phyloP scores from a whole-genome alignment of 257 asterid genomes.

The Solanum peruvianum region DNA sequence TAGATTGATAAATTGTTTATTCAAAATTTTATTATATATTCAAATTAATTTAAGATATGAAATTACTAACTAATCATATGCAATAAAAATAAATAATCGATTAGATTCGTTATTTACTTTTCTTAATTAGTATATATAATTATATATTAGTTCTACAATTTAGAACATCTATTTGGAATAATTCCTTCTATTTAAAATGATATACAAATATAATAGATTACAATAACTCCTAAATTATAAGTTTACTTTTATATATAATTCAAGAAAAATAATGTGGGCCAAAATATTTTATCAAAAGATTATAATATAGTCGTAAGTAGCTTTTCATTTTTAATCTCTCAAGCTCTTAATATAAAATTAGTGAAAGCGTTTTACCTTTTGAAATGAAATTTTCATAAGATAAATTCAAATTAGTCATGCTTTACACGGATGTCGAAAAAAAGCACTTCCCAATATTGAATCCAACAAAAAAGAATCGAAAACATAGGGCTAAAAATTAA shows the following conservation, averaged over 20 bases:
- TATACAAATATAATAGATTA: not conserved
- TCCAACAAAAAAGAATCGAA: not conserved
- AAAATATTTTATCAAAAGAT: too few relatives aligned
- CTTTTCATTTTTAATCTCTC: too few relatives aligned
- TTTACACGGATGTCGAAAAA: not conserved
- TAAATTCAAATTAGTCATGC: not conserved
- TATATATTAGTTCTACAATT: not conserved
- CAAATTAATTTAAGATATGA: not conserved
- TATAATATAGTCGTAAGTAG: not conserved
- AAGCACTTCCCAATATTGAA: not conserved
- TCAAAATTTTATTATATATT: not conserved
- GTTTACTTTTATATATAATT: not conserved
- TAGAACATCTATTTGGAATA: not conserved
- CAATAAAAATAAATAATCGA: not conserved
- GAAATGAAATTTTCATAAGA: fast-evolving
- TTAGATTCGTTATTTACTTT: not conserved
- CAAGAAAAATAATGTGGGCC: not conserved
- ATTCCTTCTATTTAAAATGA: not conserved
- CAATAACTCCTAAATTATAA: not conserved
- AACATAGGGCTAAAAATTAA: conserved; percentile 3
- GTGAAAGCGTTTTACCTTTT: too few relatives aligned
- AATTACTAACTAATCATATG: not conserved
- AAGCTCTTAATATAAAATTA: too few relatives aligned
- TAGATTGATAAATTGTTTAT: not conserved
- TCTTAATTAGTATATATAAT: not conserved